Base-by-base conservation (phyloP, 2,329 filamentous ascomycete genomes). In the Cordyceps tenuipes region DNA sequence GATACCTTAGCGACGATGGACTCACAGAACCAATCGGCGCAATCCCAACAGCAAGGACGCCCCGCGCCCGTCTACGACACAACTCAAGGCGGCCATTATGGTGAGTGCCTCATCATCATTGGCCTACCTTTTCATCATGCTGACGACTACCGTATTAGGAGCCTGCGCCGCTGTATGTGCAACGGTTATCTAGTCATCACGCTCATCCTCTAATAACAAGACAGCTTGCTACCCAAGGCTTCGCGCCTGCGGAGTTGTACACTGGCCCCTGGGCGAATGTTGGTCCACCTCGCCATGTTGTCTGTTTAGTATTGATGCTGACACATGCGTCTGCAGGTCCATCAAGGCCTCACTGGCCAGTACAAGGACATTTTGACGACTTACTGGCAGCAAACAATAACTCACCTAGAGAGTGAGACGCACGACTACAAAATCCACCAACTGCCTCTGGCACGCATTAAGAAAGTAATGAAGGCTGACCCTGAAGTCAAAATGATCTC, bases 401-500 rank as follows among this genome's bases (percentile, higher is more conserved):
- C 88, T 66, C 91, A 96, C 72, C 85, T 99, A 62, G 94, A 99
- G 76, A 90, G 84, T 62, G 94, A 97, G 68, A 91, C 89, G 53
- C 94, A 99, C 74, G 94, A 99, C 75, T 99, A 97, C 82, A 99
- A 99, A 76, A 84, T 97, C 60, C 94, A 99, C 73, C 94, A 97
- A 73, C 82, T 99, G 44, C 94, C 94, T 1, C 82, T 99, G 46
- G 94, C 94, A n/a, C 88, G 94, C 59, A 99, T 99, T 78, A 99
- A 99, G 81, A 99, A 99, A 75, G 94, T 99, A 66, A 99, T 99
- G 94, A 99, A 99, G 77, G 94, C 94, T 0, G 94, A 99, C 67
- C 94, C 94, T 0, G 94, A 99, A 69, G 94, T 99, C 52, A 99
- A 99, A 79, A 99, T 99, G 94, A 99, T 99, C 64, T 97, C 92